These are phyloP conservation scores for Eruca vesicaria DNA, from an alignment of 441 rosid genomes.

Conservation along the genomic window DNA sequence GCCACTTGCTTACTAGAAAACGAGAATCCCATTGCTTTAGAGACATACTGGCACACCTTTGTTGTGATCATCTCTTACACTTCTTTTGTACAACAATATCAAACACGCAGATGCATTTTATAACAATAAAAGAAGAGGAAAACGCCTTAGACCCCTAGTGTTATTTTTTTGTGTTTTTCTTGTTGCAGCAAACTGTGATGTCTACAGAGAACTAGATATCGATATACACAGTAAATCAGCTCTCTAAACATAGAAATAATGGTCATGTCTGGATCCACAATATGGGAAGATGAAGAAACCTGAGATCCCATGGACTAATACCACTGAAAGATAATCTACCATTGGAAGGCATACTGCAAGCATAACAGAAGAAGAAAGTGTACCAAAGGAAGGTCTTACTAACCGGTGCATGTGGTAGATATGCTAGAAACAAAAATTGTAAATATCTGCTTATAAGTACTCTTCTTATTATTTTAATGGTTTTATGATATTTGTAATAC, in stretches of 20 bases:
- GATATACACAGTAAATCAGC: background rate
- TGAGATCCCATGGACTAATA: too few species aligned
- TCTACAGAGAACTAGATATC: background rate
- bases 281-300: background rate
- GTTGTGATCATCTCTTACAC: too few species aligned
- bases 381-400: background rate
- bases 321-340: too few species aligned
- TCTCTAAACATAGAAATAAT: background rate
- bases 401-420: conserved; percentile 52
- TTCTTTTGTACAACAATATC: too few species aligned
- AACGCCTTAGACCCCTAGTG: background rate
- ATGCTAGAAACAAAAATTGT: conserved; percentile 6
- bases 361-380: background rate
- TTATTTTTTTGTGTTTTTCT: background rate
- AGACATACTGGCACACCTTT: too few species aligned
- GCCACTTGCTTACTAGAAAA: too few species aligned
- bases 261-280: background rate
- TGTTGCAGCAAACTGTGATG: background rate
- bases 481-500: too few species aligned
- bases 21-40: too few species aligned
- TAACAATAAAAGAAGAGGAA: too few species aligned
- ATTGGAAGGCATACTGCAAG: background rate
- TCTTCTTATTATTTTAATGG: too few species aligned
- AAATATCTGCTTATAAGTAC: too few species aligned
- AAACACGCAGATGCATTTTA: too few species aligned